Evolutionary conservation across 179 eudicot genomes (phyloP), one percentile per base, ranked within the genome.

Genomic region (Beta macrorhiza): DNA sequence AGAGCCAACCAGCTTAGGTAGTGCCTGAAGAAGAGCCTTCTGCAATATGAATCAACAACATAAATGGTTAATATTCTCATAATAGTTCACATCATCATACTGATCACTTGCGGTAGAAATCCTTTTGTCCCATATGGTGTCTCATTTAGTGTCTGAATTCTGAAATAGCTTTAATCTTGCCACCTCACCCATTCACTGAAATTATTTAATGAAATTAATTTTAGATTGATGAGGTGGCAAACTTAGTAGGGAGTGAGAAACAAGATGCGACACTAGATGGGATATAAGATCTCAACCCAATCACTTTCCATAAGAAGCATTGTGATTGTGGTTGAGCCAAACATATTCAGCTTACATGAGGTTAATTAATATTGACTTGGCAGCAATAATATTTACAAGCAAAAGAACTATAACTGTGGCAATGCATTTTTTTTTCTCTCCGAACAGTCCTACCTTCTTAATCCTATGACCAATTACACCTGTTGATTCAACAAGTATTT

Each of bases 381-480:
- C 52, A 73, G 25, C 29, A 64, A 15, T n/a, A 5, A 25, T 25
- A 32, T 72, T 29, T 19, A 62, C 7, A 63, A 19, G 19, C 53
- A 79, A 5, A 69, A 15, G 45, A 45, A 32, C 22, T 44, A 6
- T 37, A 20, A 11, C 19, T 4, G 49, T 57, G 0, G 22, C 55
- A 13, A 4, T 42, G 20, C 2, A n/a, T 3, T 73, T 52, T 17
- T 17, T 69, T 20, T 44, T 42, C 45, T n/a, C 53, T 49, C 7
- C 53, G 9, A 49, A 49, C 11, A 49, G 1, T 49, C 51, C 51
- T 79, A 93, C 99, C 99, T 95, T 95, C 86, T 93, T 95, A 82
- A 95, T 95, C 84, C 99, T 87, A 77, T 95, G 93, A 52, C 99
- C 99, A 76, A 95, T 95, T 64, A 95, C 99, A 77, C 99, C 99